These are phyloP conservation scores for Actinomortierella ambigua DNA, from an alignment of 371 early-diverging fungal species.

Conservation along the genomic window DNA sequence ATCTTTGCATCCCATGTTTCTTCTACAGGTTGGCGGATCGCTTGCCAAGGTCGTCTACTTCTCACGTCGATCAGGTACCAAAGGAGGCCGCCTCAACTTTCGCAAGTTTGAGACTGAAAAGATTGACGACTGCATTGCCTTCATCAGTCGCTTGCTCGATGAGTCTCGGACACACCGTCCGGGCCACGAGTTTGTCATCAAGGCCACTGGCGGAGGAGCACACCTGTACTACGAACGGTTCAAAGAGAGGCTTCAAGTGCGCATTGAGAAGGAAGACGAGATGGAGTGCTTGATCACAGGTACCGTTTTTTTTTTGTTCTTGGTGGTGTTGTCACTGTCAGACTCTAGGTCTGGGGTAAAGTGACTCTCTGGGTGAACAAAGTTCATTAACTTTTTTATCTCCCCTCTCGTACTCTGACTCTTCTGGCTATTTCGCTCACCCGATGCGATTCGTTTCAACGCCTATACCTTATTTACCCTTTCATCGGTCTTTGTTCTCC, in stretches of 20 bases:
- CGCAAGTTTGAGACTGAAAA: conserved; percentile 93
- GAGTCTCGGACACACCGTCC: conserved; percentile 47
- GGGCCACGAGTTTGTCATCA: conserved; percentile 54
- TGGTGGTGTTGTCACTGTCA: background rate
- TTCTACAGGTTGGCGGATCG: conserved; percentile 84
- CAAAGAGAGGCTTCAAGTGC: conserved; percentile 66
- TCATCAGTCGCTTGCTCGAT: conserved; percentile 74
- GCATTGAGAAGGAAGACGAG: conserved; percentile 82
- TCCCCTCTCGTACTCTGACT: background rate
- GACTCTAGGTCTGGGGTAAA: background rate
- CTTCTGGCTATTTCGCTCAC: background rate
- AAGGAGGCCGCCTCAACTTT: conserved; percentile 92
- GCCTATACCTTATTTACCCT: background rate
- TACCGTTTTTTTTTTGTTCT: conserved; percentile 21
- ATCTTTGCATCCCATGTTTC: background rate
- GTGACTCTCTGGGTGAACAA: background rate
- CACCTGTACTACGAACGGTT: conserved; percentile 70
- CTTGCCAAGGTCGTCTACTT: conserved; percentile 95
- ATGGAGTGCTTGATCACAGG: conserved; percentile 87
- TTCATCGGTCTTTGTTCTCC: background rate
- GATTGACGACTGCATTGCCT: conserved; percentile 87
- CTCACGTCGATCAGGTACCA: conserved; percentile 53
- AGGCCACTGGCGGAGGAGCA: conserved; percentile 91
- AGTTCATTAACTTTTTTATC: background rate
- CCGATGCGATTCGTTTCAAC: background rate